Evolutionary conservation across 257 asterid genomes (phyloP).

Genomic region (Parsonsia alboflavescens): DNA sequence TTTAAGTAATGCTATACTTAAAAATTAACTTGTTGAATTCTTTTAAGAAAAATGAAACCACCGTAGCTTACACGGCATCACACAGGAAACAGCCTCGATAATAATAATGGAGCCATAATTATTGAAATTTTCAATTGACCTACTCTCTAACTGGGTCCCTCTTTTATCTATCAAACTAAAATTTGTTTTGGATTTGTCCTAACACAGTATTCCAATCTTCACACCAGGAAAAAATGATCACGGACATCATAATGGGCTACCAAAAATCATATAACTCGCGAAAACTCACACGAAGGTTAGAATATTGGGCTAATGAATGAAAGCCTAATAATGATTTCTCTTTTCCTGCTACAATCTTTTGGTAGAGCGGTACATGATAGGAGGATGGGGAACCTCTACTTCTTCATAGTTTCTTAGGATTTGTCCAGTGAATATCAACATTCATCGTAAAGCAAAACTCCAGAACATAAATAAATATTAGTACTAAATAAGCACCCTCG

Average conservation of each 20-base stretch:
- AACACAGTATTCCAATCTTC: not conserved
- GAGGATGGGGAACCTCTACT: not conserved
- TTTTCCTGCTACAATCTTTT: not conserved
- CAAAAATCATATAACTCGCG: not conserved
- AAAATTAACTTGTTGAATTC: not conserved
- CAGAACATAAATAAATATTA: not conserved
- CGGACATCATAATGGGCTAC: not conserved
- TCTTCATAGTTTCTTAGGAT: not conserved
- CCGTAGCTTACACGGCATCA: not conserved
- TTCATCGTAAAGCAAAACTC: not conserved
- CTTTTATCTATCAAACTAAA: not conserved
- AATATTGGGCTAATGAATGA: not conserved
- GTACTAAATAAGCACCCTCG: slow-evolving; percentile 58
- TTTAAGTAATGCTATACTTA: not conserved
- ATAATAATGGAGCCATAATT: not conserved
- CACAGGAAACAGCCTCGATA: not conserved
- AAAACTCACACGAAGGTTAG: not conserved
- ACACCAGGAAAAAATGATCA: not conserved
- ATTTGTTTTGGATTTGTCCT: not conserved
- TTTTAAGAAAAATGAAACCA: not conserved
- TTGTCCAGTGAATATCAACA: not conserved
- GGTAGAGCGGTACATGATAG: not conserved
- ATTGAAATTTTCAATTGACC: not conserved
- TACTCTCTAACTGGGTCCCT: not conserved
- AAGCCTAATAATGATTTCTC: not conserved